phyloP scores from a whole-genome alignment of 805 yeast species.

The Yamadazyma endophytica region DNA sequence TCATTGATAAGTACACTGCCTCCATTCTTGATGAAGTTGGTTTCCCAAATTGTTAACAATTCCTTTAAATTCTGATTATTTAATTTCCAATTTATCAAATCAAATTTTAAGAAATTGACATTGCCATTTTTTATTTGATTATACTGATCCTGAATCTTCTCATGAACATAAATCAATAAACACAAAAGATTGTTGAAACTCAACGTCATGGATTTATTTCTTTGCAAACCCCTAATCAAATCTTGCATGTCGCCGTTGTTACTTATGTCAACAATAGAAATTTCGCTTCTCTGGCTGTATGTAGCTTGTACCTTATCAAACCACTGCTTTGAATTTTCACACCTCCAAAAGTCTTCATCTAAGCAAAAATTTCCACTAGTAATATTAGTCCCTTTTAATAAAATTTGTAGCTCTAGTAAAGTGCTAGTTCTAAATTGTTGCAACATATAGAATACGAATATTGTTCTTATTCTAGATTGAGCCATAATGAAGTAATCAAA shows the following conservation, averaged over 20 bases:
- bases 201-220: conserved; percentile 7
- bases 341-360: conserved; percentile 57
- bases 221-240: conserved; percentile 5
- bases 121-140: conserved; percentile 15
- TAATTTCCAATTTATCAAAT: conserved; percentile 63
- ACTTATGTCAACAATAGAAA: conserved; percentile 7
- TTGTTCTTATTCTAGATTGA: conserved; percentile 53
- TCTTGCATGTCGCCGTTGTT: conserved; percentile 10
- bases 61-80: conserved; percentile 51
- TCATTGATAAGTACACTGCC: conserved; percentile 57
- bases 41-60: conserved; percentile 66
- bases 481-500: conserved; percentile 51
- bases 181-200: conserved; percentile 27
- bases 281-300: not conserved
- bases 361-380: conserved; percentile 64
- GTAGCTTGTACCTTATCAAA: conserved; percentile 16
- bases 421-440: conserved; percentile 43
- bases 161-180: conserved; percentile 65
- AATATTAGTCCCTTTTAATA: conserved; percentile 40
- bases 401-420: conserved; percentile 38
- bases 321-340: conserved; percentile 53
- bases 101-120: conserved; percentile 28
- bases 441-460: conserved; percentile 47
- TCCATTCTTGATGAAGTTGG: conserved; percentile 54
- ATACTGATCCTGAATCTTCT: conserved; percentile 54